Evolutionary conservation across 2,329 filamentous ascomycete species (phyloP), one percentile per base, ranked within the genome.

Genomic region (Zarea fungicola): DNA sequence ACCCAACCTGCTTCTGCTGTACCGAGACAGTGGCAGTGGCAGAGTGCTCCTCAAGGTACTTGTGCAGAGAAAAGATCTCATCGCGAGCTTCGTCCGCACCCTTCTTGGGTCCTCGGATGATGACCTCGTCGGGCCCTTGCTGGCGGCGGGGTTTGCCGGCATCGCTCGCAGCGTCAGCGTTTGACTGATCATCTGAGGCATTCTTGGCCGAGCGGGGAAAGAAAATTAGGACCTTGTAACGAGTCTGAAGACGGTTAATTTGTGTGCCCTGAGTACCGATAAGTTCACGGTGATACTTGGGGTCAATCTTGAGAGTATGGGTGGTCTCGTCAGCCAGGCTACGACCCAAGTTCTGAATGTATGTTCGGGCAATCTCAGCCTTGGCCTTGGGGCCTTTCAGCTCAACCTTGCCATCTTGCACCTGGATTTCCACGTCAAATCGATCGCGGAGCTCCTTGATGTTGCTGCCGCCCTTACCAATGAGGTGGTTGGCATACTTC

Each of bases 351-450:
- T 83, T 78, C 54, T 84, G 74, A 57, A 99, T 96, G 62, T 96
- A 84, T 32, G 83, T 73, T 67, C 87, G 93, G 55, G 89, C 89
- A 42, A 83, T 82, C 65, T 96, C 90, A 1, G 91, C 89, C 76
- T 97, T 97, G 43, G 89, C 89, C 71, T 95, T 89, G 42, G 93
- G 92, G 22, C 95, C 93, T 75, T 95, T 96, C 58, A 99, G 82
- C 68, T 96, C 89, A 42, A 97, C 89, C 69, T 91, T 91, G 56
- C 93, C 93, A 60, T 96, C 89, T 57, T 95, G 84, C 32, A 97
- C 85, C 68, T 96, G 90, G 54, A 99, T 85, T 51, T 85, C 81
- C 5, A 85, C 83, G 51, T 85, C 81, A 52, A 84, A 85, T 54
- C 78, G 78, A 54, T 85, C 83, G 40, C 81, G 76, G 31, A 86